phyloP scores from a whole-genome alignment of 2,329 filamentous ascomycete genomes.

The Geosmithia flava region DNA sequence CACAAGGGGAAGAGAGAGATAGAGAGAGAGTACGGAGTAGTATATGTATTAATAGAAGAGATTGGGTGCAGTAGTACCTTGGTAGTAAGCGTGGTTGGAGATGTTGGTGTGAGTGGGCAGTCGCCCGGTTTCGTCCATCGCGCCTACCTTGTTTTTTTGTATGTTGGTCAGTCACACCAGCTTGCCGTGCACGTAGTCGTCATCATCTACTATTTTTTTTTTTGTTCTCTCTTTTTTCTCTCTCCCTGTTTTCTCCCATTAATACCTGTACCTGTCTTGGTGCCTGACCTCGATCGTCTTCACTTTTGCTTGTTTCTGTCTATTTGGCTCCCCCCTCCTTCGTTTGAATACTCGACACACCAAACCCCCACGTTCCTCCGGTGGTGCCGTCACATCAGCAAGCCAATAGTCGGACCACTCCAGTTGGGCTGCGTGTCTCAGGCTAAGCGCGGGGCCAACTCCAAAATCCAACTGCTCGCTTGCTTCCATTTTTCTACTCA shows the following conservation, averaged over 20 bases:
- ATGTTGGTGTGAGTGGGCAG: not conserved
- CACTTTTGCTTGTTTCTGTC: not conserved
- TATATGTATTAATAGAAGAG: no score
- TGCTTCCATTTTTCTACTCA: constrained; percentile 16
- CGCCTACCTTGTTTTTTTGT: not conserved
- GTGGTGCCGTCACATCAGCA: not conserved
- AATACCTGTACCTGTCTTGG: not conserved
- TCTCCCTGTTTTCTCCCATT: not conserved
- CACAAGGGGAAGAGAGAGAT: no score
- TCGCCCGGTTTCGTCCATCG: not conserved
- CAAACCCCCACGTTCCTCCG: not conserved
- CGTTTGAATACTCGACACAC: no score
- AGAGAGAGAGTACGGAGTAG: no score
- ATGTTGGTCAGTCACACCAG: not conserved
- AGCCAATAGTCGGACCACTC: not conserved
- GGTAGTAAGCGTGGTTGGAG: not conserved
- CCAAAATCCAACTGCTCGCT: not conserved
- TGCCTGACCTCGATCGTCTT: not conserved
- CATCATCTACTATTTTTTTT: not conserved
- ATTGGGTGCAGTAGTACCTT: no score
- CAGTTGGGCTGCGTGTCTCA: not conserved
- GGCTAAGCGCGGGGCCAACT: constrained; percentile 3
- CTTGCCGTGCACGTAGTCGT: not conserved
- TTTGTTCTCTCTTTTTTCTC: not conserved
- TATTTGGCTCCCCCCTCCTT: no score